Conservation (phyloP, 768 basidiomycete species). For the Amylocystis lapponica region DNA sequence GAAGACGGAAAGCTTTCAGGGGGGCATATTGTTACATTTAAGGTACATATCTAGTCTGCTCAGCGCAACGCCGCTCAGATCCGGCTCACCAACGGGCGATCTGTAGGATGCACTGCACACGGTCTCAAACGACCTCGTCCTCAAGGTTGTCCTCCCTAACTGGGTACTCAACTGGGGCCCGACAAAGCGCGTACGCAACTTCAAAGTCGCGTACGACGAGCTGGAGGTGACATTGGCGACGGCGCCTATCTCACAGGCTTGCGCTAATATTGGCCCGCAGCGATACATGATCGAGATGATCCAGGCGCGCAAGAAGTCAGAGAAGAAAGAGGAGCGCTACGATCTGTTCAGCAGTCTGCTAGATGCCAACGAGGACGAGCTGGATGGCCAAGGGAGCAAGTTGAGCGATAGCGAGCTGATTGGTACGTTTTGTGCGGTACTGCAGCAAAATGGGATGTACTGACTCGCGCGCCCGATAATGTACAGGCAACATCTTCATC, state of each 20-base stretch:
- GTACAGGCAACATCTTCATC: slow-evolving; percentile 32
- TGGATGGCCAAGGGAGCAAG: slow-evolving; percentile 19
- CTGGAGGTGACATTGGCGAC: slow-evolving; percentile 17
- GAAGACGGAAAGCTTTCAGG: slow-evolving; percentile 9
- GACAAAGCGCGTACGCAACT: slow-evolving; percentile 12
- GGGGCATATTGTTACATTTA: slow-evolving; percentile 16
- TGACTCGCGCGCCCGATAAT: neutral
- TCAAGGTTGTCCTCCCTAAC: slow-evolving; percentile 18
- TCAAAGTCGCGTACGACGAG: slow-evolving; percentile 19
- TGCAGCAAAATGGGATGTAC: neutral
- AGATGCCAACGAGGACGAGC: slow-evolving; percentile 38
- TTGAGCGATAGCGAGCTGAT: slow-evolving; percentile 39
- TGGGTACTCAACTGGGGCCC: slow-evolving; percentile 17
- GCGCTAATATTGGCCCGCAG: slow-evolving; percentile 15
- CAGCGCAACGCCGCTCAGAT: too few species aligned
- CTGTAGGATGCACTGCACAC: slow-evolving; percentile 19
- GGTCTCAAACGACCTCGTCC: slow-evolving; percentile 18
- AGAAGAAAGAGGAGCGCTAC: slow-evolving; percentile 31
- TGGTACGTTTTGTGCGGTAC: slow-evolving; percentile 23
- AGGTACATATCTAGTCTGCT: slow-evolving; percentile 11
- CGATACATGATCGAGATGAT: slow-evolving; percentile 50
- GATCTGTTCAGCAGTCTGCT: slow-evolving; percentile 50
- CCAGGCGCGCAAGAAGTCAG: slow-evolving; percentile 29
- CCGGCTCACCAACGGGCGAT: too few species aligned
- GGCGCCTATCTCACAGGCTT: neutral